Base-by-base conservation (phyloP, 2,329 filamentous ascomycete species). In the Aspergillus uvarum region DNA sequence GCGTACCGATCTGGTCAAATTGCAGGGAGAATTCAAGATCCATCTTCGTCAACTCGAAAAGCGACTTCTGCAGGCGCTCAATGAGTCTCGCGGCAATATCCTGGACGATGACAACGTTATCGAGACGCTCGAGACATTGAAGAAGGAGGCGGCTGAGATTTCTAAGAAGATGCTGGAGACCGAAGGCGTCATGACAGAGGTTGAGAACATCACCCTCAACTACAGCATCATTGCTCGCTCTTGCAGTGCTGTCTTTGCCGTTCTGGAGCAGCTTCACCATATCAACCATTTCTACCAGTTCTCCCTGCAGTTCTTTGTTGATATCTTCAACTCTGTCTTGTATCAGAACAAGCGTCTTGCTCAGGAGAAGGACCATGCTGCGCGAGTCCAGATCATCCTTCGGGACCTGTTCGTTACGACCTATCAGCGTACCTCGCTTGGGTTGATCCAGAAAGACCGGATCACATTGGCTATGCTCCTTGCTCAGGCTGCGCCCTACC, bases 211-310 rank as follows among this genome's bases (percentile, higher is more conserved):
- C 73, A 99, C 96, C 44, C 86, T 90, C 67, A 90, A 96, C 76
- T 99, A 99, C 83, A 90, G 89, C 73, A 87, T 96, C 65, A 92
- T 99, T 77, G 95, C 95, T 59, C 87, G 89, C 69, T 94, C 95
- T 47, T 99, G 95, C 84, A 97, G 94, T 79, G 93, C 95, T 58
- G 94, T 99, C 47, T 99, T 98, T 75, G 92, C 96, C 32, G 91
- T 99, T 14, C 82, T 99, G 62, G 96, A 99, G 79, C 94, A 99
- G 76, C 85, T 99, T 59, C 94, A 98, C 77, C 96, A 97, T 73
- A 88, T 99, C 75, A 97, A 99, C 76, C 95, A 98, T 81, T 98
- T 98, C 79, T 99, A 99, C 77, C 96, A 98, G 75, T 99, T 99
- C 83, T 99, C 95, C 42, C 84, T 99, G 61, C 93, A 97, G 76